Conservation (phyloP, 306 rosid genomes). For the Vigna nakashimae region DNA sequence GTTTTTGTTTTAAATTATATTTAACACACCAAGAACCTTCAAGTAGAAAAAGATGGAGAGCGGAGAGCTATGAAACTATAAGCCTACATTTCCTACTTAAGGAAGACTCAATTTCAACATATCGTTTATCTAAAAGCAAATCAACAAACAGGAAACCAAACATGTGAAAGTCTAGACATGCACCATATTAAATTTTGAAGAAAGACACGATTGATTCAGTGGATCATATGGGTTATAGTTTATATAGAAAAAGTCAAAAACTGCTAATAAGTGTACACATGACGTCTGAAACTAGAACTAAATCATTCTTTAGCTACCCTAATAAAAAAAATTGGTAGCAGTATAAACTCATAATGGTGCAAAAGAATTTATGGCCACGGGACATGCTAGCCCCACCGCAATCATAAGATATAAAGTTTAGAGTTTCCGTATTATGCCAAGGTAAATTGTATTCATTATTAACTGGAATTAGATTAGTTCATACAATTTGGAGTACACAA, state of each 20-base stretch:
- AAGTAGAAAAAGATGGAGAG: background rate
- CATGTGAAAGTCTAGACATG: conserved; percentile 20
- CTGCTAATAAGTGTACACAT: conserved; percentile 5
- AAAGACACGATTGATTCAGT: background rate
- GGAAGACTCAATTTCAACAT: conserved; percentile 12
- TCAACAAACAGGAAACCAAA: conserved; percentile 28
- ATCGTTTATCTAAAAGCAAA: conserved; percentile 9
- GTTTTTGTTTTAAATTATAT: conserved; percentile 8
- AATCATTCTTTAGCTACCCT: background rate
- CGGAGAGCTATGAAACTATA: background rate
- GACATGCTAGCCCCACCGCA: conserved; percentile 1
- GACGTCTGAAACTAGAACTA: conserved; percentile 19
- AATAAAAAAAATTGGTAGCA: background rate
- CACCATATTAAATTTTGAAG: background rate
- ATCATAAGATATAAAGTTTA: background rate
- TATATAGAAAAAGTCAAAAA: background rate
- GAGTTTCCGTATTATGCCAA: background rate
- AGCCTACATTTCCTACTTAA: conserved; percentile 22
- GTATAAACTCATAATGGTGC: background rate
- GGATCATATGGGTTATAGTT: conserved; percentile 21
- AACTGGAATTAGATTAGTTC: conserved; percentile 34
- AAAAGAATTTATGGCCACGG: background rate
- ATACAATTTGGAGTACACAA: background rate
- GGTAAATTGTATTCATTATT: conserved; percentile 1
- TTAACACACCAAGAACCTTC: conserved; percentile 11